A percentile compares a stretch with the other conserved stretches of the same genome.
Conservation (phyloP, 2,329 filamentous ascomycete genomes). For the Ilyonectria sp. region DNA sequence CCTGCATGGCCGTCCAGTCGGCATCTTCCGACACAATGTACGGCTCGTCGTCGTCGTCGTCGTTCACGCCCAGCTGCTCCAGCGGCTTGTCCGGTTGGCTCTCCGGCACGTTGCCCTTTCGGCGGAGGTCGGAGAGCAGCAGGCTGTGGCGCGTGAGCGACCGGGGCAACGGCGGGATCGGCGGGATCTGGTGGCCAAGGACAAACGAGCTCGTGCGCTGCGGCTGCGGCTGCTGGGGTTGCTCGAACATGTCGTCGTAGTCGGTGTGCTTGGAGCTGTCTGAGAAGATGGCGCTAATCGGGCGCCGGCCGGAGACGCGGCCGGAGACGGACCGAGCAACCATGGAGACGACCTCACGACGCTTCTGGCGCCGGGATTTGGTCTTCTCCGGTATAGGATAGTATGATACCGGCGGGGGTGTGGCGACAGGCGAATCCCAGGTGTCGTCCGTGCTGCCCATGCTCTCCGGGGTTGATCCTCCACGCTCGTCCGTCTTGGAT, state of each 20-base stretch:
- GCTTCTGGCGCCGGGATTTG: slow-evolving; percentile 48
- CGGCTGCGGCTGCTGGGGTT: slow-evolving; percentile 30
- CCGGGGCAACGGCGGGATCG: slow-evolving; percentile 15
- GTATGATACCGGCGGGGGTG: slow-evolving; percentile 37
- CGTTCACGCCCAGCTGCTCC: background rate
- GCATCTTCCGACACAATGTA: slow-evolving; percentile 49
- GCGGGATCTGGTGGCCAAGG: slow-evolving; percentile 11
- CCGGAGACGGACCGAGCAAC: slow-evolving; percentile 46
- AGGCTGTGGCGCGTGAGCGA: slow-evolving; percentile 44
- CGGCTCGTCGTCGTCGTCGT: slow-evolving; percentile 47
- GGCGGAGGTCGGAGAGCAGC: slow-evolving; percentile 31
- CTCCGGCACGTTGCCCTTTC: slow-evolving; percentile 39
- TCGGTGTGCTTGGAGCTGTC: slow-evolving; percentile 48
- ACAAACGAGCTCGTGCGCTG: slow-evolving; percentile 23
- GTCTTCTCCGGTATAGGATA: slow-evolving; percentile 28
- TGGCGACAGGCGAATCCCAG: slow-evolving; percentile 42
- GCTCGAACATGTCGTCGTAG: slow-evolving; percentile 43
- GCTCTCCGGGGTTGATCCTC: slow-evolving; percentile 42
- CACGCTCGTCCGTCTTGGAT: slow-evolving; percentile 40
- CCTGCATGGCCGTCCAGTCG: slow-evolving; percentile 57
- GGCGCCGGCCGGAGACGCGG: slow-evolving; percentile 45
- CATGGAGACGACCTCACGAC: slow-evolving; percentile 49
- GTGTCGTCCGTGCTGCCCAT: slow-evolving; percentile 50
- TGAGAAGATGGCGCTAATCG: slow-evolving; percentile 48
- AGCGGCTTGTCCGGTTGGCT: background rate